Percentiles rank a stretch among this genome's conserved stretches.
Conservation (phyloP, 1,284 basidiomycete genomes). For the Papiliotrema nemorosa region DNA sequence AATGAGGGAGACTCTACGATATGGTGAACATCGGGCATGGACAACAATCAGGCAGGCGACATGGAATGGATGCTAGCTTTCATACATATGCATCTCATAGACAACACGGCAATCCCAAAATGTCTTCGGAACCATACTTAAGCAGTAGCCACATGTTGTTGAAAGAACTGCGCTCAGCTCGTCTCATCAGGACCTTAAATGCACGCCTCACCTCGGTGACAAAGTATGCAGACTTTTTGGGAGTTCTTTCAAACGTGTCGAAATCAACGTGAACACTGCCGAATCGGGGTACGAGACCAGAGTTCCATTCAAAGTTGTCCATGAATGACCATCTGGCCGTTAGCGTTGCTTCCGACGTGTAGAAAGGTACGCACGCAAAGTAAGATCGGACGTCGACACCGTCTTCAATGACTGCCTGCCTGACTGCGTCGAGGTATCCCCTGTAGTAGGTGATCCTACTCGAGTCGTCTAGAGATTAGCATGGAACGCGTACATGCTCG, state of each 20-base stretch:
- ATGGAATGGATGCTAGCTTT: too few relatives aligned
- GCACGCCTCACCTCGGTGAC: slow-evolving; percentile 40
- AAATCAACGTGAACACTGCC: slow-evolving; percentile 51
- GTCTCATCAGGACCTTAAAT: neutral
- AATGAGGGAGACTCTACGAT: too few relatives aligned
- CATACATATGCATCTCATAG: too few relatives aligned
- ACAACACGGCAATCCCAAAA: too few relatives aligned
- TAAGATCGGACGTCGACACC: slow-evolving; percentile 65
- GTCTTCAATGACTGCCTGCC: slow-evolving; percentile 61
- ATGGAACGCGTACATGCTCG: neutral
- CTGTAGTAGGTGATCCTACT: slow-evolving; percentile 67
- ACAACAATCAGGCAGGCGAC: too few relatives aligned
- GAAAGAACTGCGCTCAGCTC: slow-evolving; percentile 14
- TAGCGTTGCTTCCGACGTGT: slow-evolving; percentile 5
- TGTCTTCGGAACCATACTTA: neutral
- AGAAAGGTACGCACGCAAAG: slow-evolving; percentile 62
- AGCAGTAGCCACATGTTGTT: slow-evolving; percentile 7
- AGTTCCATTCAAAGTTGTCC: slow-evolving; percentile 70
- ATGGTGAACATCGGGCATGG: too few relatives aligned
- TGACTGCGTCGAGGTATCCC: slow-evolving; percentile 60
- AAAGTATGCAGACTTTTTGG: slow-evolving; percentile 64
- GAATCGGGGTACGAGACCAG: slow-evolving; percentile 33
- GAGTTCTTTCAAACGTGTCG: slow-evolving; percentile 63
- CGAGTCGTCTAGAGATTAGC: slow-evolving; percentile 52
- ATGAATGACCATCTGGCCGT: slow-evolving; percentile 25